Evolutionary conservation across 352 stramenopile genomes (phyloP), one percentile per base, ranked within the genome.

Genomic region (Phytophthora ramorum): DNA sequence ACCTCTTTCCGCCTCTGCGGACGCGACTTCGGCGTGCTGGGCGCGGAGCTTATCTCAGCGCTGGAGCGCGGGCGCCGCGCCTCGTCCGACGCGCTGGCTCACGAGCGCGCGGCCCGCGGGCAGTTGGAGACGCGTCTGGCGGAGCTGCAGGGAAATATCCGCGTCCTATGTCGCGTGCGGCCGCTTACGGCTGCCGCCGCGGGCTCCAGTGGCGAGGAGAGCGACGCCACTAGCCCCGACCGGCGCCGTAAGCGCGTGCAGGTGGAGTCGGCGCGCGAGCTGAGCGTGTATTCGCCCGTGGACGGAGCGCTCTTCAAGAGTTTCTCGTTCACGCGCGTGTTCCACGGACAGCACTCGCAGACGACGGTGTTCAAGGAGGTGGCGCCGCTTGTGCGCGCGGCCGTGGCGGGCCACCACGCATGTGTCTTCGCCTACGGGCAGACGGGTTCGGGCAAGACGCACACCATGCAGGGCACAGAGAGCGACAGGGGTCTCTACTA

Each of bases 391-490:
- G 91, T 98, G 9, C 76, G 84, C 47, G 85, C 87, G 7, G 90
- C 90, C 0, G 59, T 98, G 14, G 93, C 98, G 61, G 97, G 97
- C 28, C 94, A 89, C 60, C 93, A 98, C 69, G 92, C 97, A 9
- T 98, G 91, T 58, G 84, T 99, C 35, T 98, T 99, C 69, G 96
- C 96, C 0, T 99, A 99, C 76, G 97, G 97, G 2, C 97, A 98
- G 74, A 83, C 81, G 12, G 60, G 65, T 1, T 40, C 60, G 13
- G 73, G 73, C 20, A 81, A 81, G 43, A 79, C 73, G 4, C 55
- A 81, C 40, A 79, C 73, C 7, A 70, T 81, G 62, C 66, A 78
- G 48, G 73, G 73, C 73, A 47, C 78, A 69, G 75, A 78, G 66
- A 13, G 10, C 6, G 66, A 75, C 17, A 61, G 73, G 9, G 85